A percentile compares a stretch with the other conserved stretches of the same genome.
Conservation (phyloP, 345 rosid species). For the Populus euphratica region DNA sequence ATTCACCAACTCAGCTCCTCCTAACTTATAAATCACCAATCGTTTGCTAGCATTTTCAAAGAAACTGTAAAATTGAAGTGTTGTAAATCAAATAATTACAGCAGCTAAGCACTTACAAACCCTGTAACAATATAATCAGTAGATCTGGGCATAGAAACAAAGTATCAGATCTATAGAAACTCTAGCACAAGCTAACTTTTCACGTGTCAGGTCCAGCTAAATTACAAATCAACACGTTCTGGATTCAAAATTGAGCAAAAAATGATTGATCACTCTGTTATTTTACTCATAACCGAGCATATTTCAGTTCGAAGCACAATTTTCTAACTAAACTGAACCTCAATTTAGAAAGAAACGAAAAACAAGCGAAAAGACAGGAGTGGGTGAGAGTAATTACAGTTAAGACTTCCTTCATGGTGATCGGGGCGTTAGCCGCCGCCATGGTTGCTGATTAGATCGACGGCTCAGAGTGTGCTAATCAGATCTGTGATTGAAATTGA, state of each 20-base stretch:
- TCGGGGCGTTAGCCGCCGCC: constrained; percentile 92
- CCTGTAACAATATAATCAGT: background rate
- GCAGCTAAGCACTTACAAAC: background rate
- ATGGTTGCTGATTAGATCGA: constrained; percentile 49
- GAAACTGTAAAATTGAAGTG: background rate
- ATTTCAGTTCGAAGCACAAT: background rate
- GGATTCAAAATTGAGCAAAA: constrained; percentile 5
- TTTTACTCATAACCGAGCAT: background rate
- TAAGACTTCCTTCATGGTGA: constrained; percentile 87
- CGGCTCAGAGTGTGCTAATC: constrained; percentile 24
- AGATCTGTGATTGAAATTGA: constrained; percentile 35
- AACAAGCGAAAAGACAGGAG: background rate
- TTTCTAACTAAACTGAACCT: background rate
- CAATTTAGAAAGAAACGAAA: background rate
- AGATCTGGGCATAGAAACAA: constrained; percentile 4
- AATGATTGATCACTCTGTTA: background rate
- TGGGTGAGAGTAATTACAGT: constrained; percentile 36
- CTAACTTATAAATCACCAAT: constrained; percentile 1
- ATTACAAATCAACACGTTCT: background rate
- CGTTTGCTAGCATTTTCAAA: background rate
- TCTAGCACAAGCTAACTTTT: background rate
- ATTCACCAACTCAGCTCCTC: background rate
- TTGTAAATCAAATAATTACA: background rate
- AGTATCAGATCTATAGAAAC: background rate
- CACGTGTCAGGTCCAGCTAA: background rate